Evolutionary conservation across 768 basidiomycete species (phyloP).

Genomic region (Rhodosporidiobolus sp.): DNA sequence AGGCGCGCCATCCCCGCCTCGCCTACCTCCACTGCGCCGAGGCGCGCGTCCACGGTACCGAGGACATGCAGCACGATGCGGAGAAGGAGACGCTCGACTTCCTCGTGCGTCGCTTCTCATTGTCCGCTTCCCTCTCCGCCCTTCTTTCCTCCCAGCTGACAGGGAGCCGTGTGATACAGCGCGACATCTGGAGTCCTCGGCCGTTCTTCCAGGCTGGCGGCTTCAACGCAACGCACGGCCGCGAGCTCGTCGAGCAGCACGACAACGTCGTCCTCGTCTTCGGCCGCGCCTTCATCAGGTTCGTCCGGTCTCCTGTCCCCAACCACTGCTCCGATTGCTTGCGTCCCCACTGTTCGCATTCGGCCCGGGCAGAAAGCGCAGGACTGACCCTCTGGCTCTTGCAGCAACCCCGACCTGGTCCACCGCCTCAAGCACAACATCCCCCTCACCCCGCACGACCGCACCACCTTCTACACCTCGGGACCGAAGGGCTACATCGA

Average conservation of each 20-base stretch:
- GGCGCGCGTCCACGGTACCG: constrained; percentile 44
- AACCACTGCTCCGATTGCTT: not conserved
- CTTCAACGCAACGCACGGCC: constrained; percentile 17
- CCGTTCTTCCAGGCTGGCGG: constrained; percentile 39
- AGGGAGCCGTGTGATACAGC: no score
- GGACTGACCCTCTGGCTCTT: no score
- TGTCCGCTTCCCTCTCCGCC: no score
- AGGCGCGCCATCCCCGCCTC: constrained; percentile 52
- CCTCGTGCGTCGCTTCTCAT: no score
- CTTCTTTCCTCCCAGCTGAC: no score
- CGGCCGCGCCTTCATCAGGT: constrained; percentile 40
- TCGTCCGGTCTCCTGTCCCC: not conserved
- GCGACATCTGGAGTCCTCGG: constrained; percentile 34
- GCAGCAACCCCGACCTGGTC: constrained; percentile 33
- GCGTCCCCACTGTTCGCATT: no score
- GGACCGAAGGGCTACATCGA: constrained; percentile 30
- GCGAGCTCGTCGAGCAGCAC: constrained; percentile 7
- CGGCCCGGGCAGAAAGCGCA: no score
- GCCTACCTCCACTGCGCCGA: constrained; percentile 59
- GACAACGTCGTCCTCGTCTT: constrained; percentile 31
- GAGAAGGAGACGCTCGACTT: constrained; percentile 32
- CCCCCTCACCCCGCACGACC: constrained; percentile 28
- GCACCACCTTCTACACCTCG: constrained; percentile 31
- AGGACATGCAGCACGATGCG: not conserved
- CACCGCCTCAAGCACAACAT: constrained; percentile 21